Conservation (phyloP, 495 filamentous ascomycete species). For the Baudoinia panamericana region DNA sequence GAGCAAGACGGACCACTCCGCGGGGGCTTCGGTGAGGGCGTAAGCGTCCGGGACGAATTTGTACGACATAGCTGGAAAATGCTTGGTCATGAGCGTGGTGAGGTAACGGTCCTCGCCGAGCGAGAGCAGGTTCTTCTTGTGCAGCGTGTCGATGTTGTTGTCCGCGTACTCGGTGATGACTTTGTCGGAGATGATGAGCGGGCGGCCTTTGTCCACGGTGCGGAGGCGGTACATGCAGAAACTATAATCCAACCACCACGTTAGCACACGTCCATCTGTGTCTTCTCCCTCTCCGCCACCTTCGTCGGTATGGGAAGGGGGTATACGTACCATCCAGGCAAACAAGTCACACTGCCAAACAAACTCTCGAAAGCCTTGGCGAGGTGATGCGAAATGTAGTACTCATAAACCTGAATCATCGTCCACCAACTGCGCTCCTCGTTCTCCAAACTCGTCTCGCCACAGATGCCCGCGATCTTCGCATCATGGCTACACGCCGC, state of each 20-base stretch:
- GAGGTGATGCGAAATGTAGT: slow-evolving; percentile 91
- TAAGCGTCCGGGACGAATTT: slow-evolving; percentile 91
- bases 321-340: slow-evolving; percentile 87
- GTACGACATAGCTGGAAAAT: slow-evolving; percentile 90
- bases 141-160: slow-evolving; percentile 79
- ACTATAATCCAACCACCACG: slow-evolving; percentile 35
- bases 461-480: slow-evolving; percentile 94
- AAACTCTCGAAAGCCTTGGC: slow-evolving; percentile 91
- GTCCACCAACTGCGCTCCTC: slow-evolving; percentile 94
- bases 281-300: neutral
- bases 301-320: no score
- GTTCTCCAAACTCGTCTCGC: slow-evolving; percentile 92
- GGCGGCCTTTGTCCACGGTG: slow-evolving; percentile 80
- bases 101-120: slow-evolving; percentile 96
- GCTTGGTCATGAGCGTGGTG: slow-evolving; percentile 94
- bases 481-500: slow-evolving; percentile 87
- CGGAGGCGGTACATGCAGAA: slow-evolving; percentile 97
- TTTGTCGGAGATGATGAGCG: slow-evolving; percentile 79
- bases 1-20: slow-evolving; percentile 80
- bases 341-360: slow-evolving; percentile 91
- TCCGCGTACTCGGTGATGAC: slow-evolving; percentile 80
- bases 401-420: slow-evolving; percentile 99
- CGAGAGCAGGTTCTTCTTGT: slow-evolving; percentile 94
- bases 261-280: neutral
- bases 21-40: slow-evolving; percentile 83